These are phyloP conservation scores for Solidago caesia DNA, from an alignment of 129 eudicot genomes.

Conservation along the genomic window DNA sequence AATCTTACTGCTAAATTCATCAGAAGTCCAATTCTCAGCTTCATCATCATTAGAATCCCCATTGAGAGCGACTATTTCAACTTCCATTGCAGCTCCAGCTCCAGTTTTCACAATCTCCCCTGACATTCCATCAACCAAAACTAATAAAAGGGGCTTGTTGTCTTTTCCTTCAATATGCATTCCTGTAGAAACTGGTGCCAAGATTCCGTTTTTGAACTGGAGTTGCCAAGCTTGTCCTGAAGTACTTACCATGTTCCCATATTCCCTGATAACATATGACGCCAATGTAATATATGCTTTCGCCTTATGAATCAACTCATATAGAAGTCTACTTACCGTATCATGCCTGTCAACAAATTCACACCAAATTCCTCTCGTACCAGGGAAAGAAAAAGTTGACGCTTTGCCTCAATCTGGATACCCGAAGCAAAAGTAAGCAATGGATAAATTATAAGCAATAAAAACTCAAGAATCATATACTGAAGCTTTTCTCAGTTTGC, in stretches of 20 bases:
- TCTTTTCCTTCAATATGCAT: conserved; percentile 49
- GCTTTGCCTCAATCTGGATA: conserved; percentile 19
- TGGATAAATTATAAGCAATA: conserved; percentile 14
- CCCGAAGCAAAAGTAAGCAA: conserved; percentile 19
- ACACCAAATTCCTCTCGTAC: conserved; percentile 20
- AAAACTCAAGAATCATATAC: not conserved
- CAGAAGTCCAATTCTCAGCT: conserved; percentile 29
- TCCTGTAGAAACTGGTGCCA: conserved; percentile 51
- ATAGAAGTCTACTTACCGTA: conserved; percentile 16
- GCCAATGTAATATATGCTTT: not conserved
- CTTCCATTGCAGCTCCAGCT: conserved; percentile 41
- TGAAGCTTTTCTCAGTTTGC: not conserved
- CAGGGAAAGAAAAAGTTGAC: conserved; percentile 13
- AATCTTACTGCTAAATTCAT: conserved; percentile 43
- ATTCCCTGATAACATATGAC: conserved; percentile 30
- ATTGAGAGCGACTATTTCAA: conserved; percentile 59
- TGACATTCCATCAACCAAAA: conserved; percentile 40
- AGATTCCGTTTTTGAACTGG: conserved; percentile 50
- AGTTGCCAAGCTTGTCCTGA: conserved; percentile 37
- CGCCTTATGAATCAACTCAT: too few relatives aligned
- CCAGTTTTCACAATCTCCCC: conserved; percentile 41
- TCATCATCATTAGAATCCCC: conserved; percentile 35
- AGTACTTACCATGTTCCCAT: conserved; percentile 22
- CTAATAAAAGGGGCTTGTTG: conserved; percentile 34
- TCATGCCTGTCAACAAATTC: conserved; percentile 18